Conservation (phyloP, 1,284 basidiomycete species). For the Ganoderma lucidum region DNA sequence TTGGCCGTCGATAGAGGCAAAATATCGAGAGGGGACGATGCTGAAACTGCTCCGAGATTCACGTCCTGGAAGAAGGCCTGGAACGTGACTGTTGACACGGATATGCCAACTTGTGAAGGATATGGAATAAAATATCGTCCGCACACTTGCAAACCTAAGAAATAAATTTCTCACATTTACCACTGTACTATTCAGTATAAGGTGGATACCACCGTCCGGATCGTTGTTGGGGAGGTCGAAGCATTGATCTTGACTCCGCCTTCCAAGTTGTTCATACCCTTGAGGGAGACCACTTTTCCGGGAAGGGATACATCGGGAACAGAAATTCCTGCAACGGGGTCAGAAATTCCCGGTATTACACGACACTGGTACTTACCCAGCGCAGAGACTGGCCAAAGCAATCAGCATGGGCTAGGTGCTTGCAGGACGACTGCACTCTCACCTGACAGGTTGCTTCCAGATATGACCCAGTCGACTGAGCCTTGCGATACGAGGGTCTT, state of each 20-base stretch:
- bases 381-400: conserved; percentile 47
- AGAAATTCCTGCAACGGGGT: conserved; percentile 56
- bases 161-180: conserved; percentile 57
- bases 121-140: conserved; percentile 33
- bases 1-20: conserved; percentile 61
- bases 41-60: conserved; percentile 67
- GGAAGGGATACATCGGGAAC: conserved; percentile 64
- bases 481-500: conserved; percentile 70
- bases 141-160: background rate
- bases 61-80: conserved; percentile 61
- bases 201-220: conserved; percentile 75
- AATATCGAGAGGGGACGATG: conserved; percentile 59
- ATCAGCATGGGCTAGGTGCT: background rate
- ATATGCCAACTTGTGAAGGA: conserved; percentile 83
- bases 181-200: conserved; percentile 69
- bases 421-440: background rate
- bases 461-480: conserved; percentile 79
- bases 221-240: conserved; percentile 81
- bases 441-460: conserved; percentile 67
- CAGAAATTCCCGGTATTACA: conserved; percentile 31
- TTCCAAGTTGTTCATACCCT: conserved; percentile 77
- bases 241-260: conserved; percentile 68
- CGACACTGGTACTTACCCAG: conserved; percentile 50
- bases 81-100: conserved; percentile 70
- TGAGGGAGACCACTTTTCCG: conserved; percentile 68